Evolutionary conservation across 805 yeast genomes (phyloP).

Genomic region (Yamadazyma takamatsuzukensis): DNA sequence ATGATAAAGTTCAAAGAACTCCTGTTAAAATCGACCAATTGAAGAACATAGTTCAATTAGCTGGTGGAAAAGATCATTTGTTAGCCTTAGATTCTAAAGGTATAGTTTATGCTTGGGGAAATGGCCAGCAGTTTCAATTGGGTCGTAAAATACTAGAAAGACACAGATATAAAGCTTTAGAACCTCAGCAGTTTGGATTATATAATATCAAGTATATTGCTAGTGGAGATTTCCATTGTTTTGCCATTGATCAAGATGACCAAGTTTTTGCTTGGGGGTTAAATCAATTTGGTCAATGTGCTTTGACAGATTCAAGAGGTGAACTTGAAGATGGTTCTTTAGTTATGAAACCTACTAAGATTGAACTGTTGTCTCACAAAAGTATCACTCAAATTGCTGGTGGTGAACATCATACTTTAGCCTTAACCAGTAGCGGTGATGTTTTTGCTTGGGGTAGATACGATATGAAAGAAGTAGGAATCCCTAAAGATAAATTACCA

Average conservation of each 20-base stretch:
- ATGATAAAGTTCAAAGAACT: constrained; percentile 53
- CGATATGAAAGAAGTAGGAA: constrained; percentile 92
- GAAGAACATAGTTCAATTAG: constrained; percentile 72
- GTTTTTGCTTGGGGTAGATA: constrained; percentile 85
- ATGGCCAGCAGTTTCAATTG: constrained; percentile 88
- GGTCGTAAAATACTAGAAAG: constrained; percentile 84
- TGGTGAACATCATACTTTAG: constrained; percentile 92
- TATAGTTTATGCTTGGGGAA: constrained; percentile 94
- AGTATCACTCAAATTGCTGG: constrained; percentile 65
- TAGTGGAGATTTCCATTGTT: constrained; percentile 93
- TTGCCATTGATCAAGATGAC: constrained; percentile 76
- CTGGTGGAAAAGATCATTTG: constrained; percentile 91
- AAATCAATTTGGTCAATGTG: constrained; percentile 97
- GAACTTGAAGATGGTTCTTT: constrained; percentile 83
- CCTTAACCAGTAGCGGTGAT: constrained; percentile 68
- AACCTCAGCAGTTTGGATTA: constrained; percentile 81
- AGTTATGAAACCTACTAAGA: constrained; percentile 71
- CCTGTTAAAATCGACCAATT: constrained; percentile 65
- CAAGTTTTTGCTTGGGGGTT: constrained; percentile 89
- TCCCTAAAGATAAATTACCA: constrained; percentile 64
- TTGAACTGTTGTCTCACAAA: constrained; percentile 59
- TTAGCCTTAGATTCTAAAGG: constrained; percentile 82
- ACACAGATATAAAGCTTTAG: constrained; percentile 67
- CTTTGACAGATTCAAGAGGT: constrained; percentile 54
- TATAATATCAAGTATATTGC: constrained; percentile 76